Evolutionary conservation across 257 asterid genomes (phyloP), one percentile per base, ranked within the genome.

Genomic region (Solanum etuberosum): DNA sequence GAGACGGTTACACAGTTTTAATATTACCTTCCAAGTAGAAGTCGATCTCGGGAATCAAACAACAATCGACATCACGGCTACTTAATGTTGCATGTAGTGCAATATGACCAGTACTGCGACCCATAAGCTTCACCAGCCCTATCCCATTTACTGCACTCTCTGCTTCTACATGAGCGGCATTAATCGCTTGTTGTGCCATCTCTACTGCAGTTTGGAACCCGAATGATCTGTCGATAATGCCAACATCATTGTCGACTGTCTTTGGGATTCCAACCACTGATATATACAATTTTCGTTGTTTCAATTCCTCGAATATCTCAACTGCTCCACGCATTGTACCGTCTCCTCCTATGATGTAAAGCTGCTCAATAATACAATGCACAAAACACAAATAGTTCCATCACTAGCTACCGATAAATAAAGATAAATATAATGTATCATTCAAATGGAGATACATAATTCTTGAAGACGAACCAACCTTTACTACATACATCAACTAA

Each of bases 161-260:
- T 0, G 98, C 99, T 70, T 95, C 99, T 0, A 95, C 94, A 87
- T 96, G 94, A 25, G 96, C 98, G 0, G 97, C 97, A 59, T 13
- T 89, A 91, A 96, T 96, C 5, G 99, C 98, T 86, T 92, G 93
- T 89, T 96, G 99, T n/a, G 98, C 98, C 95, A 91, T 91, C 94
- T 95, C 99, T 3, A 95, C 98, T 0, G 98, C 98, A 0, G 97
- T 96, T 67, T 95, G 95, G 90, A 96, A 96, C 5, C 99, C 99
- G 57, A 96, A 96, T 2, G 98, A 94, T 48, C 90, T 63, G 94
- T 96, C 98, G 23, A 95, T 95, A 85, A 95, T 90, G 40, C 98
- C 98, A 0, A 96, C 89, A 63, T 96, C 99, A 38, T 96, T 96
- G 90, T 96, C 98, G 0, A 95, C 98, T 7, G 98, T 95, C 71